Percentiles rank a stretch among this genome's conserved stretches.
These are phyloP conservation scores for Monilinia laxa DNA, from an alignment of 2,329 filamentous ascomycete genomes.

Conservation along the genomic window DNA sequence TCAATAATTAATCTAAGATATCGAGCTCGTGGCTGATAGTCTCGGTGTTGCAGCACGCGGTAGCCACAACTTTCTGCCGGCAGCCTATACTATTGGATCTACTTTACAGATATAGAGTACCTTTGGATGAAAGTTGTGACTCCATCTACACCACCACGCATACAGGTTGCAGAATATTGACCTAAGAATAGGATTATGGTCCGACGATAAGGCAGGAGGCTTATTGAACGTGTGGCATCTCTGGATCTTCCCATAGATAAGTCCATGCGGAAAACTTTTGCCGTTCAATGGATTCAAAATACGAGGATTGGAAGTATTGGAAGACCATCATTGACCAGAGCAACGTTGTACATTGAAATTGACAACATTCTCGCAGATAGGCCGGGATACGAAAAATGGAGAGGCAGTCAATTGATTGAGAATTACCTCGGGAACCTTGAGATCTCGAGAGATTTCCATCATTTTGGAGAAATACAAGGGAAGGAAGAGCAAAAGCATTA, in stretches of 20 bases:
- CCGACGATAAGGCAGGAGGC: conserved; percentile 7
- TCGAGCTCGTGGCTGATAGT: conserved; percentile 3
- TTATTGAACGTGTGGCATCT: conserved; percentile 1
- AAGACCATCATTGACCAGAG: conserved; percentile 4
- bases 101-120: background rate
- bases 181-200: conserved; percentile 19
- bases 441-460: background rate
- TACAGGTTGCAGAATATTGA: conserved; percentile 14
- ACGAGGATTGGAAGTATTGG: conserved; percentile 3
- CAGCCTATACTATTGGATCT: conserved; percentile 17
- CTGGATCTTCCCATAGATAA: background rate
- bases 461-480: background rate
- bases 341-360: conserved; percentile 14
- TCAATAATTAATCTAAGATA: conserved; percentile 8
- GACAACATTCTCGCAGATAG: background rate
- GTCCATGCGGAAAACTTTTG: conserved; percentile 6
- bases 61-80: conserved; percentile 4
- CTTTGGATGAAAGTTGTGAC: conserved; percentile 15
- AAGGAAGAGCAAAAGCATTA: background rate
- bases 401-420: background rate
- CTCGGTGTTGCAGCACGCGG: background rate
- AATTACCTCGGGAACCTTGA: background rate
- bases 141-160: conserved; percentile 2
- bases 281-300: conserved; percentile 10
- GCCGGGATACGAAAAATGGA: conserved; percentile 8